phyloP scores from a whole-genome alignment of 345 rosid genomes.

The Brassica rapa region DNA sequence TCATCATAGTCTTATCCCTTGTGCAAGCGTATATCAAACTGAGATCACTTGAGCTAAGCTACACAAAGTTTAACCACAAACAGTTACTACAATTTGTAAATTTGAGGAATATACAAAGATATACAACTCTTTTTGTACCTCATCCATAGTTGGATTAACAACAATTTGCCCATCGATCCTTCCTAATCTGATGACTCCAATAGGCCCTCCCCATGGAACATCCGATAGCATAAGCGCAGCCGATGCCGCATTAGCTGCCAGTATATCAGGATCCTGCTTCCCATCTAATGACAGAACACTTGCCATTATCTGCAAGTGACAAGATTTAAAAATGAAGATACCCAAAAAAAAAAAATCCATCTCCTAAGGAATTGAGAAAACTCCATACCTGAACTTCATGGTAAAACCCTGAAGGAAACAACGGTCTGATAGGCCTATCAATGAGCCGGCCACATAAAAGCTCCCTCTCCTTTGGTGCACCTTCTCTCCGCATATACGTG shows the following conservation, averaged over 20 bases:
- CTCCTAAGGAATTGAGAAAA: neutral
- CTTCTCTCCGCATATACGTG: slow-evolving; percentile 82
- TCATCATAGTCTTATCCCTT: slow-evolving; percentile 91
- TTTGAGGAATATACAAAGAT: no score
- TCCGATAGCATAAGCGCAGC: slow-evolving; percentile 96
- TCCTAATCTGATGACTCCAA: slow-evolving; percentile 78
- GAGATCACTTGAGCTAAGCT: slow-evolving; percentile 91
- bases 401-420: slow-evolving; percentile 91
- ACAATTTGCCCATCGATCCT: slow-evolving; percentile 78
- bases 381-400: slow-evolving; percentile 85
- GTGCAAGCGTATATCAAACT: slow-evolving; percentile 95
- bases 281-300: slow-evolving; percentile 90
- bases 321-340: neutral
- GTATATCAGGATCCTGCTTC: slow-evolving; percentile 86
- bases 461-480: slow-evolving; percentile 94
- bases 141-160: slow-evolving; percentile 87
- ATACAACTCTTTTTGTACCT: slow-evolving; percentile 44
- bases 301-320: slow-evolving; percentile 72
- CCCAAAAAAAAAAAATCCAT: neutral
- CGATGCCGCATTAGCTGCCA: slow-evolving; percentile 95
- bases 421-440: slow-evolving; percentile 89
- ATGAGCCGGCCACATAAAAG: slow-evolving; percentile 86
- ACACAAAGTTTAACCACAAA: slow-evolving; percentile 41
- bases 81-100: slow-evolving; percentile 21
- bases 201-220: slow-evolving; percentile 95